phyloP scores from a whole-genome alignment of 495 filamentous ascomycete genomes.

The Aspergillus incahuasiensis region DNA sequence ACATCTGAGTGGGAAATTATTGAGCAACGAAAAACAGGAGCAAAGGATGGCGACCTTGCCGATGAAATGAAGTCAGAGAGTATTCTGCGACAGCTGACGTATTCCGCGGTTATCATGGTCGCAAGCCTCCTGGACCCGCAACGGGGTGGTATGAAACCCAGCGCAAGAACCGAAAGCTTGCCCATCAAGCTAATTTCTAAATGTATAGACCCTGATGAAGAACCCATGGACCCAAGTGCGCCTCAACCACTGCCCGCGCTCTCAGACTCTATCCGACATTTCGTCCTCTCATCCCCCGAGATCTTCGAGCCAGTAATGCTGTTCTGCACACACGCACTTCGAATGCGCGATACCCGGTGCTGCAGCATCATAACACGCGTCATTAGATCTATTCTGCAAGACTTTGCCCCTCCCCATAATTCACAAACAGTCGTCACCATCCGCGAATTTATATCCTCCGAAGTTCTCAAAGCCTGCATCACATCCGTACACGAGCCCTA shows the following conservation, averaged over 20 bases:
- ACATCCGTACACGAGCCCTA: constrained; percentile 90
- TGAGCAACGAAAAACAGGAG: constrained; percentile 59
- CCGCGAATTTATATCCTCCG: constrained; percentile 83
- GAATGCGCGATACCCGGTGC: constrained; percentile 86
- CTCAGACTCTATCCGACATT: constrained; percentile 59
- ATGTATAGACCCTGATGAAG: constrained; percentile 37
- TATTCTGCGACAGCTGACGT: constrained; percentile 88
- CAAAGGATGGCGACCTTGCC: constrained; percentile 65
- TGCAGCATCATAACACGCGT: constrained; percentile 80
- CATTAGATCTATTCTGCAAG: constrained; percentile 74
- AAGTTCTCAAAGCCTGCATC: constrained; percentile 78
- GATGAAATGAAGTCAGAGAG: constrained; percentile 99
- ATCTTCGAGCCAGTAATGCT: constrained; percentile 85
- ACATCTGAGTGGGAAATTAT: constrained; percentile 73
- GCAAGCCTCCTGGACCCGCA: constrained; percentile 79
- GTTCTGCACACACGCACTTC: constrained; percentile 85
- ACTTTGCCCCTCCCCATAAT: constrained; percentile 57
- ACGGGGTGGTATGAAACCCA: constrained; percentile 38
- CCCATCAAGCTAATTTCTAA: constrained; percentile 11
- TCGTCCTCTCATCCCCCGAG: constrained; percentile 71
- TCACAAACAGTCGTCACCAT: constrained; percentile 60
- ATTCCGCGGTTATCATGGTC: constrained; percentile 85
- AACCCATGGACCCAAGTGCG: constrained; percentile 38
- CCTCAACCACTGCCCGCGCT: constrained; percentile 31
- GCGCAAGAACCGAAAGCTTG: not conserved